Evolutionary conservation across 139 green algal species (phyloP).

Genomic region (Coccomyxa sp.): DNA sequence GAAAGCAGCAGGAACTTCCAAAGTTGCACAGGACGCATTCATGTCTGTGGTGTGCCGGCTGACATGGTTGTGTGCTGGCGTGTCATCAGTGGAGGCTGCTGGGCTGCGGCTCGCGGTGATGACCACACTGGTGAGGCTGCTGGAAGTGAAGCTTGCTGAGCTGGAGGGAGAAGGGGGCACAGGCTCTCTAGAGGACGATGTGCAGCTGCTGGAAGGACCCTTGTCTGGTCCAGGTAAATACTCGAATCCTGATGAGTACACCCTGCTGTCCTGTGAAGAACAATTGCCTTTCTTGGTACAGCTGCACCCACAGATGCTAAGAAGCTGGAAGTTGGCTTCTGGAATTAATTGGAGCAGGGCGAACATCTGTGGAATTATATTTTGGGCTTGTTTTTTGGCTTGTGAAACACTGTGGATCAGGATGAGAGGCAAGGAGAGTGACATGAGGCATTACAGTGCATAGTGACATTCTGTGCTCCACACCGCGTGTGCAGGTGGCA

Average conservation of each 20-base stretch:
- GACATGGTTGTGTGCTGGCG: not conserved
- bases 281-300: not conserved
- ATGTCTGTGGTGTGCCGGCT: not conserved
- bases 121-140: constrained; percentile 60
- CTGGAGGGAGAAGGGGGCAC: constrained; percentile 61
- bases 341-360: constrained; percentile 4
- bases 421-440: not conserved
- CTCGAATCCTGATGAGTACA: too few species aligned
- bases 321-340: not conserved
- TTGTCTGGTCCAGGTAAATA: not conserved
- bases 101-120: constrained; percentile 63
- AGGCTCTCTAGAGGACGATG: constrained; percentile 45
- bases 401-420: not conserved
- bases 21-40: not conserved
- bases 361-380: not conserved
- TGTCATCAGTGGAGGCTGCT: constrained; percentile 23
- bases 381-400: not conserved
- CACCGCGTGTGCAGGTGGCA: not conserved
- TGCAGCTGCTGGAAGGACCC: constrained; percentile 34
- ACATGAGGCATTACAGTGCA: not conserved
- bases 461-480: not conserved
- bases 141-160: constrained; percentile 60
- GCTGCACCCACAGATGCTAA: not conserved
- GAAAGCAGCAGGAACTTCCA: too few species aligned
- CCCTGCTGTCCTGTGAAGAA: not conserved